phyloP scores from a whole-genome alignment of 2,329 filamentous ascomycete species.

The Neoscytalidium dimidiatum region DNA sequence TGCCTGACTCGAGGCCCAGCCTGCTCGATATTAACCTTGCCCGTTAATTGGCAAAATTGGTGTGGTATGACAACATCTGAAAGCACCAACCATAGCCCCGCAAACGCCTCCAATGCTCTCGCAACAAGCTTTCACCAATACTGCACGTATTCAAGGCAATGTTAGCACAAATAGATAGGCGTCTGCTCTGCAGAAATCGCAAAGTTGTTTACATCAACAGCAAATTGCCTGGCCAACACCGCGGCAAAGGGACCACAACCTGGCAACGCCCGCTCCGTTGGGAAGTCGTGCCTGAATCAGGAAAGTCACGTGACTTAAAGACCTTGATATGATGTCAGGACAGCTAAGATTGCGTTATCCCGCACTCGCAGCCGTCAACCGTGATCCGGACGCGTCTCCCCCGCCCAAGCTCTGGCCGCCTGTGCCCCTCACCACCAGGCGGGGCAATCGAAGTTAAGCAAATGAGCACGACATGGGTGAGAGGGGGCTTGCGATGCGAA shows the following conservation, averaged over 20 bases:
- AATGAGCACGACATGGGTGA: not conserved
- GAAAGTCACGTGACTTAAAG: not conserved
- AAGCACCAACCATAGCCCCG: not conserved
- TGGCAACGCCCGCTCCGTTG: not conserved
- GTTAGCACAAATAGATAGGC: not conserved
- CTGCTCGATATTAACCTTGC: not conserved
- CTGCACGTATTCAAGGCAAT: not conserved
- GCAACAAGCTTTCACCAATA: not conserved
- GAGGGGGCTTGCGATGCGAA: not conserved
- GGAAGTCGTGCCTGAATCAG: not conserved
- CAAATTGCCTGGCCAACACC: not conserved
- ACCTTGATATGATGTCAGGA: conserved; percentile 4
- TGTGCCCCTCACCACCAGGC: not conserved
- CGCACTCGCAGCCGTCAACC: not conserved
- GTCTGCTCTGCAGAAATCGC: not conserved
- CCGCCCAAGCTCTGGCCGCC: not conserved
- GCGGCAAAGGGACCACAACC: not conserved
- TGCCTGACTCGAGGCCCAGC: not conserved
- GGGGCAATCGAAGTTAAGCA: not conserved
- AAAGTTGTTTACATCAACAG: not conserved
- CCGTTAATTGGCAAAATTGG: not conserved
- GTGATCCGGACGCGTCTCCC: conserved; percentile 1
- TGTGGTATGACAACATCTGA: not conserved
- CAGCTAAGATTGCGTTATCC: conserved; percentile 12
- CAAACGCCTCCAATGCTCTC: not conserved